Evolutionary conservation across 352 stramenopile species (phyloP).

Genomic region (Aphanomyces invadans): DNA sequence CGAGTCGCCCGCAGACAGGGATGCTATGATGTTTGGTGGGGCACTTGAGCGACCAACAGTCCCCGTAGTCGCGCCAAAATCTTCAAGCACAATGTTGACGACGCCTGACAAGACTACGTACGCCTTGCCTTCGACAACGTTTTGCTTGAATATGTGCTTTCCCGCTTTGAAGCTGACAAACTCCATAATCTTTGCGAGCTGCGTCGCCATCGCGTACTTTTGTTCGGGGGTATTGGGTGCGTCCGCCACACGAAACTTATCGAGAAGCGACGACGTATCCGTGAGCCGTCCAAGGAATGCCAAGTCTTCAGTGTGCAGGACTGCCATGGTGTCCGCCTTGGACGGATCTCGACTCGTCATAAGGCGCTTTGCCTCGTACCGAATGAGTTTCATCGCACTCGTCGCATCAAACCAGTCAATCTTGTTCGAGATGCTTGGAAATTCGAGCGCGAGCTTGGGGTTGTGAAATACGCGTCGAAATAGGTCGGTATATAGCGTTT

Average conservation of each 20-base stretch:
- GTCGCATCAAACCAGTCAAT: slow-evolving; percentile 47
- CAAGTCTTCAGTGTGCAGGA: slow-evolving; percentile 28
- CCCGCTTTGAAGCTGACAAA: slow-evolving; percentile 52
- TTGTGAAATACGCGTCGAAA: slow-evolving; percentile 55
- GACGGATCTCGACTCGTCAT: slow-evolving; percentile 33
- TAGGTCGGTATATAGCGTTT: slow-evolving; percentile 65
- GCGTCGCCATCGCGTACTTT: slow-evolving; percentile 42
- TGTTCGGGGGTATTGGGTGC: slow-evolving; percentile 29
- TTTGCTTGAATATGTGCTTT: slow-evolving; percentile 55
- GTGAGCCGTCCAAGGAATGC: slow-evolving; percentile 52
- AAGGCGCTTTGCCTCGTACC: slow-evolving; percentile 55
- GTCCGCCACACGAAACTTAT: slow-evolving; percentile 49
- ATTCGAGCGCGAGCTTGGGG: slow-evolving; percentile 42
- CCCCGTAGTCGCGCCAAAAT: too few species aligned
- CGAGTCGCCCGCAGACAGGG: slow-evolving; percentile 51
- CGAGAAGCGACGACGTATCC: slow-evolving; percentile 46
- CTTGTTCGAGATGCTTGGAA: slow-evolving; percentile 44
- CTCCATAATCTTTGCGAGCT: slow-evolving; percentile 40
- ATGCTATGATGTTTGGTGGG: slow-evolving; percentile 40
- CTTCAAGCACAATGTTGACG: slow-evolving; percentile 74
- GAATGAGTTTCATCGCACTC: slow-evolving; percentile 57
- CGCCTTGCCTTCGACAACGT: slow-evolving; percentile 62
- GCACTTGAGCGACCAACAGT: too few species aligned
- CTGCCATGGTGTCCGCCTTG: not conserved
- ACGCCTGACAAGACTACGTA: slow-evolving; percentile 70